These are phyloP conservation scores for Gracilaria domingensis DNA, from an alignment of 23 red algal genomes.

Conservation along the genomic window DNA sequence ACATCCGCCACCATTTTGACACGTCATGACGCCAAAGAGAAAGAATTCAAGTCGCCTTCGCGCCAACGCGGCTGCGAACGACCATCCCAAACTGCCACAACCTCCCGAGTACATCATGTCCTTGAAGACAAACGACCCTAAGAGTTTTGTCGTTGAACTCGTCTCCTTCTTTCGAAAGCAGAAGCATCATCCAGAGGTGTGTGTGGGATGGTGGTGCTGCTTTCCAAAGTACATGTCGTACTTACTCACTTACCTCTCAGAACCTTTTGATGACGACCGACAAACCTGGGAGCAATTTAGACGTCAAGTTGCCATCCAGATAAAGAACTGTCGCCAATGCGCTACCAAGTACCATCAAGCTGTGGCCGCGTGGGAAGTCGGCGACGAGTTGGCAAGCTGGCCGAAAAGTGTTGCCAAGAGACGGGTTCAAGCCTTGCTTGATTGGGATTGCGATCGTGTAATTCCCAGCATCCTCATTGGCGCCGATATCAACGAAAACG, in stretches of 20 bases:
- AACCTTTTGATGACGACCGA: background rate
- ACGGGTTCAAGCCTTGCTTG: slow-evolving; percentile 32
- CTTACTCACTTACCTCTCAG: slow-evolving; percentile 50
- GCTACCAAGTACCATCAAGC: slow-evolving; percentile 41
- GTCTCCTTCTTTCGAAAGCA: slow-evolving; percentile 9
- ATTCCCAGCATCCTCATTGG: background rate
- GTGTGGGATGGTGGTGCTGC: slow-evolving; percentile 59
- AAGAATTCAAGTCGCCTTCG: background rate
- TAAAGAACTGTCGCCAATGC: slow-evolving; percentile 51
- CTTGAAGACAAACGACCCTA: background rate
- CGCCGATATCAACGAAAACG: background rate
- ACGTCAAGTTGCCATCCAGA: slow-evolving; percentile 17
- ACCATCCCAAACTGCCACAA: background rate
- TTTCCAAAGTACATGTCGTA: slow-evolving; percentile 28
- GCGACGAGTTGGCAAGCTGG: background rate
- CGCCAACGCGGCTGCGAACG: background rate
- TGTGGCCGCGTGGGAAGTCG: slow-evolving; percentile 34
- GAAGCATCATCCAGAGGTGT: slow-evolving; percentile 36
- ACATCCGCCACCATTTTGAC: background rate
- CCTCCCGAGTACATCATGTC: slow-evolving; percentile 1
- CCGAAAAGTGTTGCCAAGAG: background rate
- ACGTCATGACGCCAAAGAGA: background rate
- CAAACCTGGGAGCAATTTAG: slow-evolving; percentile 30
- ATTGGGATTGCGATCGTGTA: slow-evolving; percentile 58
- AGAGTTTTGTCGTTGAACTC: slow-evolving; percentile 11